Evolutionary conservation across 495 filamentous ascomycete genomes (phyloP).

Genomic region (Podospora anserina): DNA sequence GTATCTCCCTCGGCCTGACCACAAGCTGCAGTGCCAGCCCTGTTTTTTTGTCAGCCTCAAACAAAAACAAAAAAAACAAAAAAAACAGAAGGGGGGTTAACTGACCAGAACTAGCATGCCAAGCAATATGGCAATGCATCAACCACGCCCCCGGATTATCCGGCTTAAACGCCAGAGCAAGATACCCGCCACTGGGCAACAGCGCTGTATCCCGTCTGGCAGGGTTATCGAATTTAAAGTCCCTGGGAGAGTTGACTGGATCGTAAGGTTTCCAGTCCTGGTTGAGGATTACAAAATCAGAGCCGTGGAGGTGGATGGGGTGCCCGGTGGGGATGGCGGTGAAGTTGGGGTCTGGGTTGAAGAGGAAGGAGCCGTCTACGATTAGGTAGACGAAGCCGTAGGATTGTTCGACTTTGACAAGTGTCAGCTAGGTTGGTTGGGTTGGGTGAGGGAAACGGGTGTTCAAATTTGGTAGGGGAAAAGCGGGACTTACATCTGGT

Average conservation of each 20-base stretch:
- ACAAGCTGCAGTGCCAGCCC: slow-evolving; percentile 8
- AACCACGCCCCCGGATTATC: slow-evolving; percentile 46
- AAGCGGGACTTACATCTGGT: slow-evolving; percentile 3
- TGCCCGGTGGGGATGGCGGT: slow-evolving; percentile 11
- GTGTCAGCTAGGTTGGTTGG: background rate
- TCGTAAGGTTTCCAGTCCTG: slow-evolving; percentile 21
- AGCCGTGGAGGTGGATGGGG: slow-evolving; percentile 50
- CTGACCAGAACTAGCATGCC: slow-evolving; percentile 23
- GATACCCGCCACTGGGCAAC: slow-evolving; percentile 46
- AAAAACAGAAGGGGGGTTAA: background rate
- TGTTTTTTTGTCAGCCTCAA: background rate
- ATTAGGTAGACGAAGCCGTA: slow-evolving; percentile 12
- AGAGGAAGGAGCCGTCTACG: slow-evolving; percentile 15
- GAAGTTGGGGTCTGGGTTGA: background rate
- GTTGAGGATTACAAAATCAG: slow-evolving; percentile 52
- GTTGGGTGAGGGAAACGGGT: background rate
- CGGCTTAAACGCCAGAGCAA: slow-evolving; percentile 55
- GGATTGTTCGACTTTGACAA: slow-evolving; percentile 6
- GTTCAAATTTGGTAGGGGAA: background rate
- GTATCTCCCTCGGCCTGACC: slow-evolving; percentile 1
- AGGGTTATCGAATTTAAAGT: slow-evolving; percentile 44
- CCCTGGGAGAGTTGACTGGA: slow-evolving; percentile 25
- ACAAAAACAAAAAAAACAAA: too few species aligned
- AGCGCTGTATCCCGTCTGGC: slow-evolving; percentile 58
- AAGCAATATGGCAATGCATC: slow-evolving; percentile 29